These are phyloP conservation scores for Daldinia sp. DNA, from an alignment of 2,329 filamentous ascomycete species.

Conservation along the genomic window DNA sequence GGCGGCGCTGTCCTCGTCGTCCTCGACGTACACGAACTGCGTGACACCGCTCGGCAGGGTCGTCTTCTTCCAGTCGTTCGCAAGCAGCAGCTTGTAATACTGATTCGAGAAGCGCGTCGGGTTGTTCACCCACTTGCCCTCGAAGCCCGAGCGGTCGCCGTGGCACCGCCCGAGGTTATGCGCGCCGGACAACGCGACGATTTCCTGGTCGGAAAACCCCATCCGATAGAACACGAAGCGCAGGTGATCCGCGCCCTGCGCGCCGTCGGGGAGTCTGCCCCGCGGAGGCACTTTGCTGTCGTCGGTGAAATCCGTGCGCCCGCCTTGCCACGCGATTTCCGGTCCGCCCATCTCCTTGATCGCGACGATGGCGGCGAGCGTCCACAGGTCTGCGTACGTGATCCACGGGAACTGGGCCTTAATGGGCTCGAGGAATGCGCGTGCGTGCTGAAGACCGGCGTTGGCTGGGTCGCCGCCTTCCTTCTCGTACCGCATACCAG, in stretches of 20 bases:
- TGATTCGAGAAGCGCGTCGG: slow-evolving; percentile 51
- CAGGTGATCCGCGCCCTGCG: slow-evolving; percentile 81
- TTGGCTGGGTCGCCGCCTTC: slow-evolving; percentile 72
- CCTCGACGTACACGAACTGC: slow-evolving; percentile 66
- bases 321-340: slow-evolving; percentile 62
- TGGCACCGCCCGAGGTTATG: slow-evolving; percentile 83
- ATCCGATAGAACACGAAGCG: slow-evolving; percentile 92
- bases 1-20: slow-evolving; percentile 55
- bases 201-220: slow-evolving; percentile 96
- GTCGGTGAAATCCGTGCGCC: slow-evolving; percentile 69
- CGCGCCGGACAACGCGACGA: slow-evolving; percentile 85
- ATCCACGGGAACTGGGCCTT: slow-evolving; percentile 68
- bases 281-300: slow-evolving; percentile 66
- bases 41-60: slow-evolving; percentile 42
- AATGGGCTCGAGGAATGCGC: slow-evolving; percentile 69
- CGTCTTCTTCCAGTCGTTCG: slow-evolving; percentile 46
- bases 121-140: slow-evolving; percentile 50
- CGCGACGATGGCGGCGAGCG: slow-evolving; percentile 66
- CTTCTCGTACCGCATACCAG: slow-evolving; percentile 70
- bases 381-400: slow-evolving; percentile 73
- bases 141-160: slow-evolving; percentile 45
- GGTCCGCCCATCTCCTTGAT: slow-evolving; percentile 69
- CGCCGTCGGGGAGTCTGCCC: slow-evolving; percentile 75
- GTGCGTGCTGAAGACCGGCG: slow-evolving; percentile 69
- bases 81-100: slow-evolving; percentile 48